Percentiles rank a stretch among this genome's conserved stretches.
Conservation (phyloP, 129 eudicot species). For the Flaveria trinervia region DNA sequence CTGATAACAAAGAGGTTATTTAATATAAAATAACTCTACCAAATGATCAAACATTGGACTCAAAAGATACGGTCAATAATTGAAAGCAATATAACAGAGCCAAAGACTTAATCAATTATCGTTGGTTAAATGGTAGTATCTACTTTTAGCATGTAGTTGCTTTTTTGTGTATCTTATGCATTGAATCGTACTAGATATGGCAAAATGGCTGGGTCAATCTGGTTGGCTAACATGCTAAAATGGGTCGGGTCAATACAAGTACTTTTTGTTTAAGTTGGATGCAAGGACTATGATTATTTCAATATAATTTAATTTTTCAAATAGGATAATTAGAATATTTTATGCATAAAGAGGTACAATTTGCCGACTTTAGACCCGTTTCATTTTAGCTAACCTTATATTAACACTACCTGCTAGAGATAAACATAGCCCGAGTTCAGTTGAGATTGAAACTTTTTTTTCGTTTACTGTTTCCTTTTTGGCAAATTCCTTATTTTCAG, state of each 20-base stretch:
- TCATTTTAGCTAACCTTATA: background rate
- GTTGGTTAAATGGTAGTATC: background rate
- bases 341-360: background rate
- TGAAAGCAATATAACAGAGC: background rate
- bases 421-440: background rate
- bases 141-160: background rate
- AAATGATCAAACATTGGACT: background rate
- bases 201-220: background rate
- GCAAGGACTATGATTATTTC: background rate
- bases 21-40: background rate
- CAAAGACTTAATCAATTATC: background rate
- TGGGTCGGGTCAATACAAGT: background rate
- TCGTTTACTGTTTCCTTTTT: background rate
- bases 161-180: background rate
- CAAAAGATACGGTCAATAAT: background rate
- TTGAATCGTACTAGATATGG: background rate
- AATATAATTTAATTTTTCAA: background rate
- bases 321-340: background rate
- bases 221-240: background rate
- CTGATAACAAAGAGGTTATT: background rate
- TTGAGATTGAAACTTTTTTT: background rate
- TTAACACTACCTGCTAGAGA: background rate
- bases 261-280: background rate
- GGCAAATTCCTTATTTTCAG: conserved; percentile 33
- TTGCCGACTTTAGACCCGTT: background rate